A percentile compares a stretch with the other conserved stretches of the same genome.
These are phyloP conservation scores for Pascua sp. DNA, from an alignment of 1,284 basidiomycete species.

Conservation along the genomic window DNA sequence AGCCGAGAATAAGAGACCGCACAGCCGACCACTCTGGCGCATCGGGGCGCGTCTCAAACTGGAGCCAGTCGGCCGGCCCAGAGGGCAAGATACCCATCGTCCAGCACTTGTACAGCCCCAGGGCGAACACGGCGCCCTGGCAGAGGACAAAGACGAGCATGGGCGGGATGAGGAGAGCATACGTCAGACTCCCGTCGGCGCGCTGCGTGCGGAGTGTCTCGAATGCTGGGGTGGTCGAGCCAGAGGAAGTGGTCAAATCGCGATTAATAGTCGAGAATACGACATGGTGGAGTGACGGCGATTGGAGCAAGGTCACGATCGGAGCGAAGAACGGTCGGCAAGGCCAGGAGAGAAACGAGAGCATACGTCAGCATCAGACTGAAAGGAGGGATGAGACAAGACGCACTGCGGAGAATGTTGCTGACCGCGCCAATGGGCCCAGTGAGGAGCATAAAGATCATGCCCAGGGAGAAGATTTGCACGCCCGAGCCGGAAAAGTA, in stretches of 20 bases:
- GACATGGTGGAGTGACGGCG: no score
- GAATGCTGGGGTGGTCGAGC: constrained; percentile 35
- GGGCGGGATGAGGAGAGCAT: constrained; percentile 33
- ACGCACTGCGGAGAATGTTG: constrained; percentile 68
- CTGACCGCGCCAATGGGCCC: constrained; percentile 74
- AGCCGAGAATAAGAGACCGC: constrained; percentile 11
- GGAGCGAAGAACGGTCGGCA: not conserved
- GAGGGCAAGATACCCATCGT: constrained; percentile 83
- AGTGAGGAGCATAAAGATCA: constrained; percentile 81
- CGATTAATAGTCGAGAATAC: no score
- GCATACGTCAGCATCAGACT: not conserved
- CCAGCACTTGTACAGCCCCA: constrained; percentile 85
- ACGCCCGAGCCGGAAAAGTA: constrained; percentile 92
- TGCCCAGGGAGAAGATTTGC: constrained; percentile 90
- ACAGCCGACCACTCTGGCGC: constrained; percentile 19
- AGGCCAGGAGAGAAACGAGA: not conserved
- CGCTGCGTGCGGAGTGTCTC: constrained; percentile 39
- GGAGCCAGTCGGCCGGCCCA: constrained; percentile 85
- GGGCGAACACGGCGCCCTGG: constrained; percentile 55
- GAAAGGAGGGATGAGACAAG: no score
- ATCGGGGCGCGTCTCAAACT: constrained; percentile 68
- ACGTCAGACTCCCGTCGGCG: constrained; percentile 24
- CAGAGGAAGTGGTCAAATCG: no score
- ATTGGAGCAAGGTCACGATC: no score
- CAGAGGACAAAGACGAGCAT: constrained; percentile 46